These are phyloP conservation scores for Plasmodium sp. DNA, from an alignment of 169 alveolate genomes.

Conservation along the genomic window DNA sequence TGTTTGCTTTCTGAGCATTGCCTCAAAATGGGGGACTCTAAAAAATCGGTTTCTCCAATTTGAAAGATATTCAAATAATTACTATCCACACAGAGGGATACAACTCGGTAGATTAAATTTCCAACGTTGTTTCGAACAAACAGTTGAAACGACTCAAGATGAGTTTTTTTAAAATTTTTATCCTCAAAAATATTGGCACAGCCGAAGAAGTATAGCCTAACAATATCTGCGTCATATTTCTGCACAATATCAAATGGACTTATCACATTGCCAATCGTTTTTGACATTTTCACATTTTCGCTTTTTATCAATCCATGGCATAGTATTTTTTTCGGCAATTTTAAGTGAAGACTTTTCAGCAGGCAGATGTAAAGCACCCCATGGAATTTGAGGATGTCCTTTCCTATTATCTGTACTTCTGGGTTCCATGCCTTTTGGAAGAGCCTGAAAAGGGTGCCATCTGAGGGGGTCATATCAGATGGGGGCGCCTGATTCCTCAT, in stretches of 20 bases:
- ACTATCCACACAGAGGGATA: constrained; percentile 53
- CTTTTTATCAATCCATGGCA: constrained; percentile 91
- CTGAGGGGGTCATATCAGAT: not conserved
- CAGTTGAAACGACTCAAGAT: constrained; percentile 17
- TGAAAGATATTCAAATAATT: not conserved
- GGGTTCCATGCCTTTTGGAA: constrained; percentile 47
- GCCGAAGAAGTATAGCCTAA: constrained; percentile 47
- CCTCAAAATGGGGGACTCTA: not conserved
- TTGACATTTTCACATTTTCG: constrained; percentile 92
- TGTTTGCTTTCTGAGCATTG: not conserved
- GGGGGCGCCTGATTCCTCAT: not conserved
- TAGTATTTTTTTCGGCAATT: constrained; percentile 82
- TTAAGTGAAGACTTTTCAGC: constrained; percentile 79
- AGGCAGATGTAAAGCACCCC: constrained; percentile 91
- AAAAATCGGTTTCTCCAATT: not conserved
- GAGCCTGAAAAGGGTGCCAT: not conserved
- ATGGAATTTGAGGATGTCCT: constrained; percentile 92
- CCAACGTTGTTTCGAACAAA: constrained; percentile 48
- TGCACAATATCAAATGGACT: constrained; percentile 31
- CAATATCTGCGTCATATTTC: constrained; percentile 30
- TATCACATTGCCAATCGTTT: constrained; percentile 87
- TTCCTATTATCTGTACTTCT: constrained; percentile 89
- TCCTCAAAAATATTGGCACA: constrained; percentile 55
- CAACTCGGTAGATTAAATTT: constrained; percentile 33
- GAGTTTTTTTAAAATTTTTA: constrained; percentile 38